Evolutionary conservation across 2,329 filamentous ascomycete genomes (phyloP), one percentile per base, ranked within the genome.

Genomic region (Septoria linicola): DNA sequence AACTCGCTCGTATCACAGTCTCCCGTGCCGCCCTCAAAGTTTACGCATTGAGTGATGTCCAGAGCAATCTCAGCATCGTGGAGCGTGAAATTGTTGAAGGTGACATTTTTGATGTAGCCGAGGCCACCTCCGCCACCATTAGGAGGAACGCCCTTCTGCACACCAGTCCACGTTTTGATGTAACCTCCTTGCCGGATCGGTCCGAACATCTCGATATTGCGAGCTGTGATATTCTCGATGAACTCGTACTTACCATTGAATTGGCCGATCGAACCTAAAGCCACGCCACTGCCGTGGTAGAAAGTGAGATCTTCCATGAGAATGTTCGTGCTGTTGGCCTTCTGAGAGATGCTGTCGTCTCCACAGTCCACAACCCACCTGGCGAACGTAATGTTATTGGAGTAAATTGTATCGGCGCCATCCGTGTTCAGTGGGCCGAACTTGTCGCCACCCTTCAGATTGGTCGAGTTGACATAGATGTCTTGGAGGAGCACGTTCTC

Each of bases 261-360:
- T 64, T 82, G 80, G 0, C 78, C 80, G 35, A 83, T 77, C 21
- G 74, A 85, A 2, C 80, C 80, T 13, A 84, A 71, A 1, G 80
- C 78, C n/a, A 82, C 67, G 2, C 79, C 78, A 3, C 74, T 69
- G 1, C 79, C 78, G 23, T 72, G 70, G 51, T 73, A 71, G 62
- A 81, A 80, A 3, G 67, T 69, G 41, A 67, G 73, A 62, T 82
- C 72, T 19, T 72, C 69, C 49, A 82, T 70, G 25, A 64, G 61
- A 41, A 83, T 78, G 55, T 82, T 77, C 14, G 75, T 80, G 36
- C 73, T 77, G 60, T 83, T 83, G 23, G 71, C 75, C 62, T 83
- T 83, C 37, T 76, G 60, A 0, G 76, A 73, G 44, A 83, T 77
- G 54, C 72, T 72, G 58, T 80, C 78, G 61, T 81, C 78, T 16